Base-by-base conservation (phyloP, 257 asterid genomes). In the Phtheirospermum japonicum region DNA sequence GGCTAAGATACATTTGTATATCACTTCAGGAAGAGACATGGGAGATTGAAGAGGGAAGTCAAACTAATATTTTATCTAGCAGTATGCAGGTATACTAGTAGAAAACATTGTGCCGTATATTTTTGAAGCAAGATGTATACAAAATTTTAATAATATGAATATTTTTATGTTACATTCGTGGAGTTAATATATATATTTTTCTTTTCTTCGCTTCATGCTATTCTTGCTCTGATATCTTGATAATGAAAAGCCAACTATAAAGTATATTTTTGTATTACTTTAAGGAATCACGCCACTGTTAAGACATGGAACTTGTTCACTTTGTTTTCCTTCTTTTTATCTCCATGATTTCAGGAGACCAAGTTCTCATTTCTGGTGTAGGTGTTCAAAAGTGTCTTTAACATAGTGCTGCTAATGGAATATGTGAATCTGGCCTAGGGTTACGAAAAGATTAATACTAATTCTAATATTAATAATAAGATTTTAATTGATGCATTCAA, bases 31-130 rank as follows among this genome's bases (percentile, higher is more conserved):
- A 93, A 79, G 99, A 93, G 76, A 85, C 95, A 43, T 92, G 99
- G 99, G 93, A 87, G 37, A 79, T 85, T 58, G 99, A 93, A 73
- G 99, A 93, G 76, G 99, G 99, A 61, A 83, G 95, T 75, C 96
- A 92, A 72, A 92, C 88, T 60, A 76, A 93, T 74, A 83, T 93
- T 64, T 85, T 93, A 73, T 83, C 96, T 46, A 93, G 99, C 85
- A 89, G 99, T 73, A 87, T 89, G 86, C 95, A 92, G 96, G 98
- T 91, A 78, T 42, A 36, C 40, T 16, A 39, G 46, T 60, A 58
- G 61, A 34, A 62, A 13, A 34, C 9, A 31, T 70, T 11, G 18
- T 57, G 61, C 56, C 31, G 28, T 53, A 46, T 56, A 51, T 55
- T 66, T 60, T 51, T 40, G 11, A 28, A 39, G 46, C 61, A 36